Conservation (phyloP, 2,329 filamentous ascomycete species). For the Cryphonectria radicalis region DNA sequence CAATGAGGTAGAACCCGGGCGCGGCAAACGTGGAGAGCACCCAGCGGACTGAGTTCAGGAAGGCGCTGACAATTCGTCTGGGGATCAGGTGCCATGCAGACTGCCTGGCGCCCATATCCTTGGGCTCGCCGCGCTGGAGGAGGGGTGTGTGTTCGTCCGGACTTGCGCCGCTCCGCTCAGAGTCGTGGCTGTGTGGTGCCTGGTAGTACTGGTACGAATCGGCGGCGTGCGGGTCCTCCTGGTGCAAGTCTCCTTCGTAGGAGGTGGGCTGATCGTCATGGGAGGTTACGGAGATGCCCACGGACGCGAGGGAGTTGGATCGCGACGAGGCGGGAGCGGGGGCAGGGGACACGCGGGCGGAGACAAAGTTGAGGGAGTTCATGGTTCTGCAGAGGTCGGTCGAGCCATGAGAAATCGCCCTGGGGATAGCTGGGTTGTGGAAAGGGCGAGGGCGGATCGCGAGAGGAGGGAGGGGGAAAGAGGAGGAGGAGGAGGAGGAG, state of each 20-base stretch:
- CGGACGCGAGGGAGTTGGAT: slow-evolving; percentile 63
- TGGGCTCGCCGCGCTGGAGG: slow-evolving; percentile 46
- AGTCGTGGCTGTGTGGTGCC: slow-evolving; percentile 33
- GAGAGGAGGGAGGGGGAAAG: neutral
- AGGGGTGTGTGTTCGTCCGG: slow-evolving; percentile 73
- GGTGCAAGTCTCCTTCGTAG: slow-evolving; percentile 35
- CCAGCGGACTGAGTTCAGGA: slow-evolving; percentile 78
- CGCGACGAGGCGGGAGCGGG: slow-evolving; percentile 60
- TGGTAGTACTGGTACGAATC: slow-evolving; percentile 44
- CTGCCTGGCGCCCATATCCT: slow-evolving; percentile 43
- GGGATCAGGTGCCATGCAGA: slow-evolving; percentile 63
- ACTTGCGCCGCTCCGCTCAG: slow-evolving; percentile 32
- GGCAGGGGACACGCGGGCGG: slow-evolving; percentile 74
- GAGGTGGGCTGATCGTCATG: slow-evolving; percentile 43
- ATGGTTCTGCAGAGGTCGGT: slow-evolving; percentile 64
- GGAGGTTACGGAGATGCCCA: slow-evolving; percentile 52
- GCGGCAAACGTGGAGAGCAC: slow-evolving; percentile 78
- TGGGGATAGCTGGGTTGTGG: neutral
- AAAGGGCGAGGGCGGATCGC: neutral
- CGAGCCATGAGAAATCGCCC: slow-evolving; percentile 56
- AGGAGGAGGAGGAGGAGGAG: neutral
- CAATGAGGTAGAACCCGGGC: slow-evolving; percentile 80
- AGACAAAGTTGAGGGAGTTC: slow-evolving; percentile 97
- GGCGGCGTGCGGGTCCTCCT: slow-evolving; percentile 41
- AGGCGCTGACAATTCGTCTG: slow-evolving; percentile 69